A percentile compares a stretch with the other conserved stretches of the same genome.
Conservation (phyloP, 352 stramenopile genomes). For the Phytophthora pseudosyringae region DNA sequence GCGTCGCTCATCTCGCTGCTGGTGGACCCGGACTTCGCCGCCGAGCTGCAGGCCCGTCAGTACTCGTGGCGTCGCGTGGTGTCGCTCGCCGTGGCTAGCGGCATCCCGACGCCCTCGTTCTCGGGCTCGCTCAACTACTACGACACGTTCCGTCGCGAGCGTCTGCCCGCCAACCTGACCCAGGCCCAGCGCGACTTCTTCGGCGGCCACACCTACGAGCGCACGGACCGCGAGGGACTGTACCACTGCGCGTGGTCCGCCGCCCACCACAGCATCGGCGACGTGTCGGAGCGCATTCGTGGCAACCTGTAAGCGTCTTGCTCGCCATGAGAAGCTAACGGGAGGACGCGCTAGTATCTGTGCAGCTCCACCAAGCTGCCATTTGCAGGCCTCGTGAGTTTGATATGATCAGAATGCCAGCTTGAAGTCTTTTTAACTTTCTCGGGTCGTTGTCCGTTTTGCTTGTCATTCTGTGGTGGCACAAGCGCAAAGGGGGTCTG, state of each 20-base stretch:
- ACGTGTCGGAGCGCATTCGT: conserved; percentile 93
- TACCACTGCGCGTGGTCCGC: conserved; percentile 99
- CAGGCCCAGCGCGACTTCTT: conserved; percentile 99
- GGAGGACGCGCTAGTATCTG: conserved; percentile 15
- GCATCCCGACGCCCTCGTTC: conserved; percentile 93
- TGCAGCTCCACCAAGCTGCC: conserved; percentile 25
- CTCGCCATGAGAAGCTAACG: conserved; percentile 13
- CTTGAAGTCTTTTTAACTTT: conserved; percentile 30
- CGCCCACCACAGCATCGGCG: conserved; percentile 96
- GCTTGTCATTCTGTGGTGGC: neutral
- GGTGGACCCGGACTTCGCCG: conserved; percentile 97
- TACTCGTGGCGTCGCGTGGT: conserved; percentile 97
- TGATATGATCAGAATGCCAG: conserved; percentile 45
- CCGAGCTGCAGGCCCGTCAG: conserved; percentile 95
- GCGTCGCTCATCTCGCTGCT: conserved; percentile 95
- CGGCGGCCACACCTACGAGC: conserved; percentile 98
- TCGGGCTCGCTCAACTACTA: conserved; percentile 97
- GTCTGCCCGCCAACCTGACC: conserved; percentile 96
- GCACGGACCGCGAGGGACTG: conserved; percentile 92
- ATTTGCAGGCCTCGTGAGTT: conserved; percentile 30
- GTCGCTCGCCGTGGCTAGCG: conserved; percentile 94
- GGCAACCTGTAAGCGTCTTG: conserved; percentile 87
- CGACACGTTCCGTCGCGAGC: conserved; percentile 96
- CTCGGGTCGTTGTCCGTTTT: neutral
- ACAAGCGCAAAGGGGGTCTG: neutral